Base-by-base conservation (phyloP, 768 basidiomycete genomes). In the Macrolepiota dolichaula region DNA sequence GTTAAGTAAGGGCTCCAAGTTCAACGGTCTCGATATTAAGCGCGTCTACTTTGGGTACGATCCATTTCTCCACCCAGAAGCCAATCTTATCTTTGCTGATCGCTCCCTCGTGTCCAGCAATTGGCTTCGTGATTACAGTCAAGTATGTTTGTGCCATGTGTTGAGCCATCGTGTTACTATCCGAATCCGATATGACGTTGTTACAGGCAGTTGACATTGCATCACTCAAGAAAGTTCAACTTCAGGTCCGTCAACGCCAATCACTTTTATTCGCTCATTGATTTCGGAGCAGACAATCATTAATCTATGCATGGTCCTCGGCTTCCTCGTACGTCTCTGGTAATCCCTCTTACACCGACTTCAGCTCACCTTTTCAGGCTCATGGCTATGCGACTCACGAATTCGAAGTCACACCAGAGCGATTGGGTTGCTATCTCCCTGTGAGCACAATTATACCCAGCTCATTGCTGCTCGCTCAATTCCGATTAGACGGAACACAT, bases 81-180 rank as follows among this genome's bases (percentile, higher is more conserved):
- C 9, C 1, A 24, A 27, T 49, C 32, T 51, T 59, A 36, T 58
- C 58, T 38, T 53, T 57, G 32, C 51, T 27, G 42, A 49, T 46
- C 27, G 35, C 38, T 47, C 47, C 57, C 15, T 44, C 32, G 47
- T 59, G 37, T 59, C 35, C 65, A 90, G 90, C 6, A 92, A 92
- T 70, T 94, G 92, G 93, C 80, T 96, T 37, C 80, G 94, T 40
- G 94, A 96, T 75, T 96, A 94, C 73, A 89, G 88, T 66, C 89
- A 89, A 76, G 86, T 83, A 60, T 42, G 71, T 60, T 40, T 32
- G 40, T 38, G 13, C 13, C 44, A 49, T 19, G 35, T 11, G 29
- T 9, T 17, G 4, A 17, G 37, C 29, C 1, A 38, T 29, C 57
- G 13, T 7, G 7, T 32, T 32, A 32, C 29, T 40, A 55, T 51